Conservation (phyloP, 192 early-diverging fungal genomes). For the Phycomyces blakesleeanus region DNA sequence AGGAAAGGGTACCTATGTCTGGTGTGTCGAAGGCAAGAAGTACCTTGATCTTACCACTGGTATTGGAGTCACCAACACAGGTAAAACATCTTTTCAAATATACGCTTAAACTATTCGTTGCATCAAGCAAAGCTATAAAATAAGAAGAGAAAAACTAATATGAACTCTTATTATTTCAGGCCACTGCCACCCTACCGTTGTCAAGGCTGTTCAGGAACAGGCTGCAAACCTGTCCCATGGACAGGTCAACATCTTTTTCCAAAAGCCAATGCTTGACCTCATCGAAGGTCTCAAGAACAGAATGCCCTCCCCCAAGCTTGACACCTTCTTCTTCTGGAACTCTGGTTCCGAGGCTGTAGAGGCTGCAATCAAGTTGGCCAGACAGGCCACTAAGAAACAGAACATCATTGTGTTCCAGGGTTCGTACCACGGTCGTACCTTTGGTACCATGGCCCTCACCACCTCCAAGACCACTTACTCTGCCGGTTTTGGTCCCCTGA, state of each 20-base stretch:
- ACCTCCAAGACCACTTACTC: constrained; percentile 44
- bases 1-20: constrained; percentile 36
- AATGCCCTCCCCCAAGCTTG: constrained; percentile 37
- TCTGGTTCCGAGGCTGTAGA: constrained; percentile 46
- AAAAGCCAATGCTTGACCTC: constrained; percentile 43
- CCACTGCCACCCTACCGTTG: constrained; percentile 44
- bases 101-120: too few species aligned
- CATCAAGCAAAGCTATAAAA: not conserved
- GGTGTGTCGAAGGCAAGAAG: constrained; percentile 36
- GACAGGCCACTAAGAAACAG: constrained; percentile 44
- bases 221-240: constrained; percentile 37
- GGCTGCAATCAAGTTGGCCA: constrained; percentile 38
- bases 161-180: constrained; percentile 24
- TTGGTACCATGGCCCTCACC: constrained; percentile 44
- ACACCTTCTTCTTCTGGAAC: constrained; percentile 45
- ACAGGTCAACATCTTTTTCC: constrained; percentile 41
- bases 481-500: constrained; percentile 39
- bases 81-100: constrained; percentile 11
- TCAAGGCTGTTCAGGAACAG: constrained; percentile 48
- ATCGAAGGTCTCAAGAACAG: constrained; percentile 30
- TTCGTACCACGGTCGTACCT: constrained; percentile 44
- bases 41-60: constrained; percentile 43
- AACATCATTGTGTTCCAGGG: constrained; percentile 46
- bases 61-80: constrained; percentile 43
- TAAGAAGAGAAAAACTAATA: constrained; percentile 3